Conservation (phyloP, 2,329 filamentous ascomycete species). For the Metarhizium brunneum region DNA sequence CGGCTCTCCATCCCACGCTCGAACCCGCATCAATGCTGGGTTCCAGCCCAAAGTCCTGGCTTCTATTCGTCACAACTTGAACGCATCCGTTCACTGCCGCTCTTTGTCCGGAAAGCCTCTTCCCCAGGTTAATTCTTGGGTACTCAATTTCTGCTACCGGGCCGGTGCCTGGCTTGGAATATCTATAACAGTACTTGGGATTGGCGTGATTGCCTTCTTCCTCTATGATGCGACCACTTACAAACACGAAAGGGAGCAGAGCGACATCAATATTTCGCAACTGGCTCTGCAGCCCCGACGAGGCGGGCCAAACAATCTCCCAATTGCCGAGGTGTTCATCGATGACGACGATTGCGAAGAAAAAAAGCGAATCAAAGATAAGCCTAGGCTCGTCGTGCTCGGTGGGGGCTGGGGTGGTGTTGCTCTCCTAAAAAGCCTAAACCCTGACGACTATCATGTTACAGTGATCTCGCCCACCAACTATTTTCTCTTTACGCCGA, state of each 20-base stretch:
- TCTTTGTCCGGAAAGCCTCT: constrained; percentile 42
- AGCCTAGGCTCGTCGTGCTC: constrained; percentile 85
- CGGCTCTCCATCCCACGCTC: background rate
- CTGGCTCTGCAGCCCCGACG: constrained; percentile 70
- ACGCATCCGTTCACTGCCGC: constrained; percentile 3
- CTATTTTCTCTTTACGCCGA: constrained; percentile 96
- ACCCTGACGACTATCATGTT: constrained; percentile 88
- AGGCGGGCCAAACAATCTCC: constrained; percentile 91
- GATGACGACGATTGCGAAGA: constrained; percentile 76
- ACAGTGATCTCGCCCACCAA: constrained; percentile 92
- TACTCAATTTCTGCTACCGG: constrained; percentile 55
- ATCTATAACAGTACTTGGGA: constrained; percentile 61
- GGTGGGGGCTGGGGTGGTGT: constrained; percentile 95
- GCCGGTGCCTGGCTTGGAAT: constrained; percentile 56
- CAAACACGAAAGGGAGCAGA: constrained; percentile 54
- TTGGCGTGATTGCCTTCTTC: constrained; percentile 75
- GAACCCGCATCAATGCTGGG: background rate
- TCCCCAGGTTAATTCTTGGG: constrained; percentile 35
- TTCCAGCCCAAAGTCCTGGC: background rate
- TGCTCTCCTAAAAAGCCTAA: constrained; percentile 79
- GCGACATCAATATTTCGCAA: constrained; percentile 76
- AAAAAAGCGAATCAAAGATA: constrained; percentile 66
- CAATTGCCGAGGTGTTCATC: constrained; percentile 78
- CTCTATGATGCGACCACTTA: constrained; percentile 91
- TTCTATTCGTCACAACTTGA: background rate